Evolutionary conservation across 1,284 basidiomycete species (phyloP).

Genomic region (Trichosporon coremiiforme): DNA sequence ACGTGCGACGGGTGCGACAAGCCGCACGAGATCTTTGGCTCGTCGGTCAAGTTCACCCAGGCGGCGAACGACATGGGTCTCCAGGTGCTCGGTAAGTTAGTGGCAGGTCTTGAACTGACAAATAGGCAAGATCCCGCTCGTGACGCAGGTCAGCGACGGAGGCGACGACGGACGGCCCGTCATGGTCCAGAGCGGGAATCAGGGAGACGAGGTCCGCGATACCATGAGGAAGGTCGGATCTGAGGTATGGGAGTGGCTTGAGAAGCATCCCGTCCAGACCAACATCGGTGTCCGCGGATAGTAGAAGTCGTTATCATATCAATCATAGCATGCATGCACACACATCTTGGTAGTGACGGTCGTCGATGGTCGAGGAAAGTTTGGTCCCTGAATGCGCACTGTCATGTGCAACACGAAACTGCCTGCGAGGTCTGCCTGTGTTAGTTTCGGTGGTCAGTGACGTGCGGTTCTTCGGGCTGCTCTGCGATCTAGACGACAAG

Average conservation of each 20-base stretch:
- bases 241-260: slow-evolving; percentile 49
- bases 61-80: slow-evolving; percentile 67
- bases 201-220: slow-evolving; percentile 44
- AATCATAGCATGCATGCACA: slow-evolving; percentile 29
- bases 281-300: slow-evolving; percentile 26
- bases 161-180: slow-evolving; percentile 71
- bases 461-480: background rate
- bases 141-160: slow-evolving; percentile 71
- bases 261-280: slow-evolving; percentile 19
- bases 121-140: slow-evolving; percentile 72
- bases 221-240: slow-evolving; percentile 47
- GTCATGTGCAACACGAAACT: background rate
- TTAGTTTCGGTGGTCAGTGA: background rate
- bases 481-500: slow-evolving; percentile 13
- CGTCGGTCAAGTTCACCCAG: slow-evolving; percentile 66
- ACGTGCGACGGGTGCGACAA: slow-evolving; percentile 73
- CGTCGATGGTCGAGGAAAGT: background rate
- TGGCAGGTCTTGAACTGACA: slow-evolving; percentile 14
- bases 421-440: background rate
- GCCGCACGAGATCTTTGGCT: slow-evolving; percentile 77
- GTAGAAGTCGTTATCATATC: slow-evolving; percentile 27
- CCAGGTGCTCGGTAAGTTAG: slow-evolving; percentile 67
- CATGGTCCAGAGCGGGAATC: slow-evolving; percentile 53
- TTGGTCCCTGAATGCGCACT: background rate
- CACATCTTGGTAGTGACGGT: background rate